A percentile compares a stretch with the other conserved stretches of the same genome.
phyloP scores from a whole-genome alignment of 805 yeast species.

The Cyberlindnera galapagoensis region DNA sequence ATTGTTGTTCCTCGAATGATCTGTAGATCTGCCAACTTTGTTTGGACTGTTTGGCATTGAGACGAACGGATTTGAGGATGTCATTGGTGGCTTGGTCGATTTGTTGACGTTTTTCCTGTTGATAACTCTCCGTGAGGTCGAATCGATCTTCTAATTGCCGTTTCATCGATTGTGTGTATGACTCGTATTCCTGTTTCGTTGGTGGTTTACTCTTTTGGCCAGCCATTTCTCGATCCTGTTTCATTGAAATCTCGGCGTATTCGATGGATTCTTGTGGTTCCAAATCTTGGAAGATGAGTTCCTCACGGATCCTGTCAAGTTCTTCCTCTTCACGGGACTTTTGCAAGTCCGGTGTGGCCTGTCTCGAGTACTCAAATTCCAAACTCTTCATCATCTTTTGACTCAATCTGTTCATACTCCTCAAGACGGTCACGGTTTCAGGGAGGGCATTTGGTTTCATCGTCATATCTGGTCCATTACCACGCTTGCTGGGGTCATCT shows the following conservation, averaged over 20 bases:
- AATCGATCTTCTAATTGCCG: slow-evolving; percentile 15
- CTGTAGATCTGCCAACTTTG: slow-evolving; percentile 34
- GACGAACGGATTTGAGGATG: slow-evolving; percentile 41
- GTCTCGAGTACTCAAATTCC: slow-evolving; percentile 36
- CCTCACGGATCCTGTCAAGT: slow-evolving; percentile 33
- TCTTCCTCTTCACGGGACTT: slow-evolving; percentile 33
- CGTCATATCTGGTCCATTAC: slow-evolving; percentile 83
- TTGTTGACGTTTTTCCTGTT: slow-evolving; percentile 22
- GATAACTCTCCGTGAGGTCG: slow-evolving; percentile 25
- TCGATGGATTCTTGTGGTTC: slow-evolving; percentile 40
- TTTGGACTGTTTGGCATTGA: slow-evolving; percentile 48
- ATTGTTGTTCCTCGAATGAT: slow-evolving; percentile 21
- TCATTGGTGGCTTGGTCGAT: slow-evolving; percentile 39
- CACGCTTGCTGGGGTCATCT: slow-evolving; percentile 61
- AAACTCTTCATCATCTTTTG: slow-evolving; percentile 66
- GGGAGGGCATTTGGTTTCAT: slow-evolving; percentile 59
- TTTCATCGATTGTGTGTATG: slow-evolving; percentile 17
- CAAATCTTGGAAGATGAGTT: slow-evolving; percentile 44
- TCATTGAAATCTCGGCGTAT: slow-evolving; percentile 40
- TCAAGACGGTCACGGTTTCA: slow-evolving; percentile 69
- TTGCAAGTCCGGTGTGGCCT: slow-evolving; percentile 26
- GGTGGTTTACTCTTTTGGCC: slow-evolving; percentile 12
- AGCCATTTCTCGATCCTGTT: slow-evolving; percentile 14
- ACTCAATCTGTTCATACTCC: slow-evolving; percentile 85
- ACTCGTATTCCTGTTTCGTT: slow-evolving; percentile 19